Evolutionary conservation across 1,284 basidiomycete species (phyloP).

Genomic region (Cryptococcus sp.): DNA sequence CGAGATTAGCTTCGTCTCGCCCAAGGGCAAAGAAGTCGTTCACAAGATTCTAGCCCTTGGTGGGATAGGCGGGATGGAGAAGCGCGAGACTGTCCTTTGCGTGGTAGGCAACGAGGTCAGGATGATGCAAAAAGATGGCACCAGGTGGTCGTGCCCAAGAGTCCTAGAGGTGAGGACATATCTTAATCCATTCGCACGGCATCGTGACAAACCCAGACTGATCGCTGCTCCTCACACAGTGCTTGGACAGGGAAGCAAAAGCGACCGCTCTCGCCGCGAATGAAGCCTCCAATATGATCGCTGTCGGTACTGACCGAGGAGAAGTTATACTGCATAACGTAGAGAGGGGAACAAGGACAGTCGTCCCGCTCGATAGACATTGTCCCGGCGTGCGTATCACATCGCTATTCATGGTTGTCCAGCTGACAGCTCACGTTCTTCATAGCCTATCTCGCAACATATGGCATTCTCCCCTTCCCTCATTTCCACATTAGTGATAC

Average conservation of each 20-base stretch:
- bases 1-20: slow-evolving; percentile 12
- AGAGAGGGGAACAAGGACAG: not conserved
- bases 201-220: not conserved
- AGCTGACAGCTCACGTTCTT: not conserved
- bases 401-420: not conserved
- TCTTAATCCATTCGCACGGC: not conserved
- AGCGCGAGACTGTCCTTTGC: slow-evolving; percentile 2
- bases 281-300: not conserved
- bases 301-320: not conserved
- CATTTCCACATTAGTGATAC: not conserved
- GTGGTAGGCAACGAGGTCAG: not conserved
- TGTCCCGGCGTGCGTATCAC: not conserved
- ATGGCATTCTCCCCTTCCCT: slow-evolving; percentile 15
- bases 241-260: too few species aligned
- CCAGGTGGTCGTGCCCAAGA: not conserved
- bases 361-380: not conserved
- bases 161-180: slow-evolving; percentile 9
- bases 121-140: slow-evolving; percentile 8
- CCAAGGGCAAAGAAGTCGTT: not conserved
- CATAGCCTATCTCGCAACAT: slow-evolving; percentile 10
- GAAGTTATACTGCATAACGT: not conserved
- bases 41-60: slow-evolving; percentile 4
- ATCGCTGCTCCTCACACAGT: not conserved
- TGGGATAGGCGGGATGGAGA: slow-evolving; percentile 1
- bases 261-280: not conserved